These are phyloP conservation scores for Yamadazyma mexicana DNA, from an alignment of 1,139 yeast genomes.

Conservation along the genomic window DNA sequence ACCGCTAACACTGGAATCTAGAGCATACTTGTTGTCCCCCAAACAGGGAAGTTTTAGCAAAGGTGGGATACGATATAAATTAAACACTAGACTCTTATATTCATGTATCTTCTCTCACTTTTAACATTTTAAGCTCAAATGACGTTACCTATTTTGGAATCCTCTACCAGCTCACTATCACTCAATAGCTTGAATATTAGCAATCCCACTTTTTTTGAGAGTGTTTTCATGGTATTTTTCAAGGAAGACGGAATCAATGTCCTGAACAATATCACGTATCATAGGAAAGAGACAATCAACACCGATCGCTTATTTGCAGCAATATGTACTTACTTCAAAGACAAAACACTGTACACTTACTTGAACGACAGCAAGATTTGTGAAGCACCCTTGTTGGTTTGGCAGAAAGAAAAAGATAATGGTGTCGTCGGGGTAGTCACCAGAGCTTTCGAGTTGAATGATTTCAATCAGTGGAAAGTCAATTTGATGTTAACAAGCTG, in stretches of 20 bases:
- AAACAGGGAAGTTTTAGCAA: too few species aligned
- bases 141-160: conserved; percentile 10
- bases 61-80: too few species aligned
- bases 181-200: conserved; percentile 4
- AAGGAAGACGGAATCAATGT: conserved; percentile 17
- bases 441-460: conserved; percentile 19
- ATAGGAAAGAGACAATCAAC: conserved; percentile 5
- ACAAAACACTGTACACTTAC: not conserved
- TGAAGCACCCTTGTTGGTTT: conserved; percentile 15
- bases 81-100: too few species aligned
- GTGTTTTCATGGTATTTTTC: conserved; percentile 31
- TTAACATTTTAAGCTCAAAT: not conserved
- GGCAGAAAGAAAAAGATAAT: conserved; percentile 20
- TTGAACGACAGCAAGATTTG: conserved; percentile 12
- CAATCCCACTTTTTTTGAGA: conserved; percentile 31
- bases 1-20: too few species aligned
- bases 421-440: conserved; percentile 30
- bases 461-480: conserved; percentile 38
- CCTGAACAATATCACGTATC: conserved; percentile 8
- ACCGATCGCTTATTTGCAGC: not conserved
- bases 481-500: conserved; percentile 22
- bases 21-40: too few species aligned
- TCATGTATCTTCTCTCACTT: too few species aligned
- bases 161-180: conserved; percentile 13
- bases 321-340: too few species aligned